A percentile compares a stretch with the other conserved stretches of the same genome.
phyloP scores from a whole-genome alignment of 2,329 filamentous ascomycete genomes.

The Diaporthe citri region DNA sequence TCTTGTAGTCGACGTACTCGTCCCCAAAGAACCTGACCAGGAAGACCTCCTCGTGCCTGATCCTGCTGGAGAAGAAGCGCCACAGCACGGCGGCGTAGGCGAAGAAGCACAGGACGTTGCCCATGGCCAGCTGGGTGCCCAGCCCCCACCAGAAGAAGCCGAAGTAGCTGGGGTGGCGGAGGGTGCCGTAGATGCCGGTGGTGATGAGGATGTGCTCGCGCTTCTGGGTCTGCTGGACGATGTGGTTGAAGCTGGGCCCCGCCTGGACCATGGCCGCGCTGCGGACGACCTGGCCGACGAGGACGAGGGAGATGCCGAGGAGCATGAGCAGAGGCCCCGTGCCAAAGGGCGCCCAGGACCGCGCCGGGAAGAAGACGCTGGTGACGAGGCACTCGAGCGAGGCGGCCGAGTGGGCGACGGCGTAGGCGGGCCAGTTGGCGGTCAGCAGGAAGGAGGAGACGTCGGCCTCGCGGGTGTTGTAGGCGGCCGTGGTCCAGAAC shows the following conservation, averaged over 20 bases:
- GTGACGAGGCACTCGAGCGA: constrained; percentile 78
- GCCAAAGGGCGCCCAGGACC: constrained; percentile 60
- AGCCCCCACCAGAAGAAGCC: constrained; percentile 99
- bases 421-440: constrained; percentile 87
- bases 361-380: constrained; percentile 65
- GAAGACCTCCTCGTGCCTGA: constrained; percentile 82
- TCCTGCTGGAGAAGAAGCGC: constrained; percentile 84
- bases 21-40: constrained; percentile 86
- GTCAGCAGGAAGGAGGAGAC: constrained; percentile 85
- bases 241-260: constrained; percentile 91
- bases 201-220: constrained; percentile 84
- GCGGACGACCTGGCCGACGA: constrained; percentile 80
- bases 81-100: constrained; percentile 83
- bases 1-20: constrained; percentile 82
- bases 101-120: constrained; percentile 83
- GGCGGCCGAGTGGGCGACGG: constrained; percentile 83
- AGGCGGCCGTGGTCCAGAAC: constrained; percentile 88
- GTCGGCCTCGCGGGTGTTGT: constrained; percentile 81
- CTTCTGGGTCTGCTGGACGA: constrained; percentile 79
- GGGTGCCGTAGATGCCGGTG: constrained; percentile 78
- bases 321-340: constrained; percentile 57
- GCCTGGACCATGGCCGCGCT: constrained; percentile 91
- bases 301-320: constrained; percentile 73
- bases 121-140: constrained; percentile 92
- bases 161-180: constrained; percentile 94